Conservation (phyloP, 805 yeast genomes). For the Myxozyma udenii region DNA sequence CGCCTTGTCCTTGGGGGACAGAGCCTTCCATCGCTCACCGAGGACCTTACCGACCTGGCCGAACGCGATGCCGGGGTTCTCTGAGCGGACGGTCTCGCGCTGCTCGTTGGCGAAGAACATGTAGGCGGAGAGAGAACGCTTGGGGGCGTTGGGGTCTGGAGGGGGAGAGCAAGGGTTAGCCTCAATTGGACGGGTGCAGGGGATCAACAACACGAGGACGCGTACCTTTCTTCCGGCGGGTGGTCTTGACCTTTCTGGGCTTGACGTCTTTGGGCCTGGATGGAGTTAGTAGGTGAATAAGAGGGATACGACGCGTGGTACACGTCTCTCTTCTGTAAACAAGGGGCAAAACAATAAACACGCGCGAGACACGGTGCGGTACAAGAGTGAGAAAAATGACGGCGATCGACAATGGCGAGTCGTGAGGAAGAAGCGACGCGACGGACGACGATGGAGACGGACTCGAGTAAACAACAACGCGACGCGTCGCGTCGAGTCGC, state of each 20-base stretch:
- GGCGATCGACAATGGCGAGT: not conserved
- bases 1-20: slow-evolving; percentile 71
- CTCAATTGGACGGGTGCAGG: not conserved
- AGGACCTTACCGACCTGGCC: slow-evolving; percentile 90
- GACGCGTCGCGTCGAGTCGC: no score
- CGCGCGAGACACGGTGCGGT: not conserved
- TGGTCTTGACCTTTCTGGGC: slow-evolving; percentile 29
- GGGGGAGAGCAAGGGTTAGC: not conserved
- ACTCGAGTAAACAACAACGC: no score
- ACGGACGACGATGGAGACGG: no score
- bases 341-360: no score
- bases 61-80: slow-evolving; percentile 92
- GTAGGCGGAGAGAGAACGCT: slow-evolving; percentile 96
- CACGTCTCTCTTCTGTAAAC: no score
- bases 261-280: slow-evolving; percentile 30
- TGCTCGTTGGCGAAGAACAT: slow-evolving; percentile 98
- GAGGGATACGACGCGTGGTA: slow-evolving; percentile 10
- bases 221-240: slow-evolving; percentile 31
- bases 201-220: not conserved
- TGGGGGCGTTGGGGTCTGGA: slow-evolving; percentile 94
- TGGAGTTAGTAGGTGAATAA: not conserved
- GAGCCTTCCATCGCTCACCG: slow-evolving; percentile 96
- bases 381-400: slow-evolving; percentile 2
- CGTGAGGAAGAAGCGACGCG: no score
- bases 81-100: slow-evolving; percentile 93